Evolutionary conservation across 495 filamentous ascomycete genomes (phyloP), one percentile per base, ranked within the genome.

Genomic region (Penicillium robsamsonii): DNA sequence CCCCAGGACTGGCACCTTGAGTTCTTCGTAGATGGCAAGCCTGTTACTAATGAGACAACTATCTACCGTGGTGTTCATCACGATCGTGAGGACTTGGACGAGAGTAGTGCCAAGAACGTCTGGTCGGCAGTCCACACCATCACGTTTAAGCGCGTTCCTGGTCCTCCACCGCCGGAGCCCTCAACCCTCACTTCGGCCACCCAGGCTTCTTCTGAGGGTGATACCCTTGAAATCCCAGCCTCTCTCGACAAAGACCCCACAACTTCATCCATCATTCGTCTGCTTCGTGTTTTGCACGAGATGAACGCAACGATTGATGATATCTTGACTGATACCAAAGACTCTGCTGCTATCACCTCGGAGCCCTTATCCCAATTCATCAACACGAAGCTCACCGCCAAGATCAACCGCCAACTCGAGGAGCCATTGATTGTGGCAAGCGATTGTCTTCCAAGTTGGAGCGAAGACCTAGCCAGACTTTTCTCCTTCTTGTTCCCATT

Each of bases 401-500:
- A 99, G 72, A 81, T 99, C 41, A 99, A 99, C 63, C 85, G 94
- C 30, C 94, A 99, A 67, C 74, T 99, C 38, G 94, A 99, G 69
- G 94, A 99, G 73, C 94, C 94, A n/a, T 76, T 99, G 41, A 96
- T 99, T 59, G 94, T 99, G 20, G 95, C 95, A 2, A 97, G 95
- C 72, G 95, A 90, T 62, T 99, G 95, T 67, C 81, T 99, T 49
- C 94, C 94, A 8, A 89, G 81, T 68, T 99, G 94, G 94, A 96
- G 91, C 60, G 92, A 97, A 73, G 94, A 99, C 69, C 75, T 99
- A n/a, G 90, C 95, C 13, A 86, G 94, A 33, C 77, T 96, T 1
- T 99, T 96, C 69, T 92, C 95, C 3, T 99, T 99, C 79, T 75
- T 97, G n/a, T 99, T 99, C 68, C 95, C 95, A 6, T 99, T 99